Conservation (phyloP, 768 basidiomycete genomes). For the Chalciporus sphaerocephalus region DNA sequence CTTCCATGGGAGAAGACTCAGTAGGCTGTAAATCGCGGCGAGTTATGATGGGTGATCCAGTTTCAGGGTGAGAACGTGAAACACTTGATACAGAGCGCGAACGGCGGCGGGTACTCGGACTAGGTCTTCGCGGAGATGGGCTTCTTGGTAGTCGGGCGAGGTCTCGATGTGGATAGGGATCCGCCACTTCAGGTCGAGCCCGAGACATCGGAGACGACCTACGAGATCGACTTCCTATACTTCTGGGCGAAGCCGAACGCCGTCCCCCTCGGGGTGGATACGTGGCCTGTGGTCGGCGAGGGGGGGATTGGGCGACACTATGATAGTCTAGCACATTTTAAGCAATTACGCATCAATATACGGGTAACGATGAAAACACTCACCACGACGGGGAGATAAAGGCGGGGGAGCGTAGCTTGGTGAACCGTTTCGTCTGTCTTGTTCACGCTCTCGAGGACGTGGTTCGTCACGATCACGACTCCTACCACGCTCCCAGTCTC, state of each 20-base stretch:
- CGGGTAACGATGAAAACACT: neutral
- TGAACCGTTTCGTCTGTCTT: slow-evolving; percentile 17
- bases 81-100: slow-evolving; percentile 11
- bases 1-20: slow-evolving; percentile 2
- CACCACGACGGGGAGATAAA: slow-evolving; percentile 26
- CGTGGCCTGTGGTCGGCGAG: slow-evolving; percentile 15
- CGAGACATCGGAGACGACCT: slow-evolving; percentile 19
- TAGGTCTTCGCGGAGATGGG: slow-evolving; percentile 11
- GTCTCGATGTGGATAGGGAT: slow-evolving; percentile 10
- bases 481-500: slow-evolving; percentile 20
- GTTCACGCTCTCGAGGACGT: slow-evolving; percentile 17
- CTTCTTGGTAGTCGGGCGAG: slow-evolving; percentile 10
- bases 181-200: slow-evolving; percentile 10
- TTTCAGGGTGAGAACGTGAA: slow-evolving; percentile 4
- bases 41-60: slow-evolving; percentile 1
- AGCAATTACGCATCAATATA: neutral
- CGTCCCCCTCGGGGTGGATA: slow-evolving; percentile 15
- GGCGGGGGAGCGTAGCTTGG: slow-evolving; percentile 19
- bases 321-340: slow-evolving; percentile 13
- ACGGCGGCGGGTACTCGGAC: slow-evolving; percentile 11
- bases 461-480: slow-evolving; percentile 22
- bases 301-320: slow-evolving; percentile 3
- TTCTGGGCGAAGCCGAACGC: slow-evolving; percentile 22
- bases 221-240: slow-evolving; percentile 20
- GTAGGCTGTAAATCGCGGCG: neutral